Evolutionary conservation across 768 basidiomycete species (phyloP).

Genomic region (Auricularia sp.): DNA sequence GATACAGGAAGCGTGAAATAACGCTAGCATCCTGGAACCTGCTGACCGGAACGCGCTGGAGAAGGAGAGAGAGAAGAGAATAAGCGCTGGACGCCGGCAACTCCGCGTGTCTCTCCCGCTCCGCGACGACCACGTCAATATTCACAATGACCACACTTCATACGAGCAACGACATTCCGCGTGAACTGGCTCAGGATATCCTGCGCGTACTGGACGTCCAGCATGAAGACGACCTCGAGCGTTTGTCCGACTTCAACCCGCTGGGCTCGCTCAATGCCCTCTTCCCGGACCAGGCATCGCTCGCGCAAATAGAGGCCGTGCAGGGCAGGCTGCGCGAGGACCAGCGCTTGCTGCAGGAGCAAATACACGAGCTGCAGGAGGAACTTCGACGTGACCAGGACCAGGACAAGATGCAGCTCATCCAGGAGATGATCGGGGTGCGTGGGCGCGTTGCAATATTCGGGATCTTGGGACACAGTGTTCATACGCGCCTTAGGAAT

Average conservation of each 20-base stretch:
- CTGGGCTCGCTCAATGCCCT: conserved; percentile 43
- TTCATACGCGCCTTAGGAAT: conserved; percentile 44
- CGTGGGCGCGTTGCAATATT: conserved; percentile 12
- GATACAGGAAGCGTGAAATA: no score
- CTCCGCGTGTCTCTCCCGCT: no score
- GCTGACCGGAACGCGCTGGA: no score
- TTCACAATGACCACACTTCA: no score
- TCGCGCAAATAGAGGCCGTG: conserved; percentile 61
- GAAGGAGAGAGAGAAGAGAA: no score
- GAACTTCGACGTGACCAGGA: conserved; percentile 72
- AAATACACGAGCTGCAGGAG: conserved; percentile 57
- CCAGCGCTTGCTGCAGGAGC: conserved; percentile 56
- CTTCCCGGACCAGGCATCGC: conserved; percentile 66
- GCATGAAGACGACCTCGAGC: conserved; percentile 3
- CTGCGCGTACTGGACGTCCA: conserved; percentile 5
- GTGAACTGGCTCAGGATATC: conserved; percentile 2
- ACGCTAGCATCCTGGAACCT: no score
- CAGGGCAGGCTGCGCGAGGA: conserved; percentile 58
- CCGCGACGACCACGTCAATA: no score
- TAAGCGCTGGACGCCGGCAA: no score
- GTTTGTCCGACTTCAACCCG: conserved; percentile 7
- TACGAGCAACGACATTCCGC: not conserved
- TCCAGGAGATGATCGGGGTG: conserved; percentile 95
- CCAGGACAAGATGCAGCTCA: conserved; percentile 77
- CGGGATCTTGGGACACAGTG: not conserved